Conservation (phyloP, 805 yeast genomes). For the Ogataea angusta region DNA sequence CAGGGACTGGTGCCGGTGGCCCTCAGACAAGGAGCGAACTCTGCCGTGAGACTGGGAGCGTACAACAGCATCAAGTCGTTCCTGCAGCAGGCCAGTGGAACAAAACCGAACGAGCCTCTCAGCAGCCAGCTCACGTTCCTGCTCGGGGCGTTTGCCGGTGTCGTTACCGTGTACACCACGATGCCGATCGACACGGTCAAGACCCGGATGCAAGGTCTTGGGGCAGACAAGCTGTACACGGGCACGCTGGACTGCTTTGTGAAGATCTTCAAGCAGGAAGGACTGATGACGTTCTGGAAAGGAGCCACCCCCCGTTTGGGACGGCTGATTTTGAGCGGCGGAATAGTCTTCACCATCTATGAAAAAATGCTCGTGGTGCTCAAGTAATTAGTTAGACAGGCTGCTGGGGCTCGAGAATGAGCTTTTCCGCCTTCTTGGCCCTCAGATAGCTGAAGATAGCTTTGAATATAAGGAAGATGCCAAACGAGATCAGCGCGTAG, state of each 20-base stretch:
- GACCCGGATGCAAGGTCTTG: conserved; percentile 94
- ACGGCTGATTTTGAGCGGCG: conserved; percentile 88
- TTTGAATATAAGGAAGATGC: conserved; percentile 60
- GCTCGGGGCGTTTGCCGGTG: conserved; percentile 88
- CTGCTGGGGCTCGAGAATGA: conserved; percentile 36
- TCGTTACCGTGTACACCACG: conserved; percentile 84
- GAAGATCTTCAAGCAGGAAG: conserved; percentile 80
- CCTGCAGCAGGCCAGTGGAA: conserved; percentile 65
- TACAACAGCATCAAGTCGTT: conserved; percentile 82
- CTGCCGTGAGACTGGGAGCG: conserved; percentile 90
- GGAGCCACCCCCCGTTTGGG: conserved; percentile 98
- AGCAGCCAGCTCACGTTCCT: conserved; percentile 77
- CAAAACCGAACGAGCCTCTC: conserved; percentile 70
- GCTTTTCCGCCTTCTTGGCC: conserved; percentile 74
- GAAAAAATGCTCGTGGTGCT: conserved; percentile 78
- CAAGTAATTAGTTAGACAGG: conserved; percentile 26
- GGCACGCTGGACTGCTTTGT: conserved; percentile 81
- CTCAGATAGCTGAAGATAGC: conserved; percentile 68
- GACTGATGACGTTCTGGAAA: conserved; percentile 89
- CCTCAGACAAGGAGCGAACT: conserved; percentile 92
- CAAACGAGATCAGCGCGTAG: conserved; percentile 61
- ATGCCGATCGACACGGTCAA: conserved; percentile 96
- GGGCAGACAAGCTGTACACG: conserved; percentile 64
- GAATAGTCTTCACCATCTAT: conserved; percentile 94
- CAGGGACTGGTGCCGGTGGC: conserved; percentile 92